Conservation (phyloP, 176 grass and related monocot genomes). For the Stipa capillata region DNA sequence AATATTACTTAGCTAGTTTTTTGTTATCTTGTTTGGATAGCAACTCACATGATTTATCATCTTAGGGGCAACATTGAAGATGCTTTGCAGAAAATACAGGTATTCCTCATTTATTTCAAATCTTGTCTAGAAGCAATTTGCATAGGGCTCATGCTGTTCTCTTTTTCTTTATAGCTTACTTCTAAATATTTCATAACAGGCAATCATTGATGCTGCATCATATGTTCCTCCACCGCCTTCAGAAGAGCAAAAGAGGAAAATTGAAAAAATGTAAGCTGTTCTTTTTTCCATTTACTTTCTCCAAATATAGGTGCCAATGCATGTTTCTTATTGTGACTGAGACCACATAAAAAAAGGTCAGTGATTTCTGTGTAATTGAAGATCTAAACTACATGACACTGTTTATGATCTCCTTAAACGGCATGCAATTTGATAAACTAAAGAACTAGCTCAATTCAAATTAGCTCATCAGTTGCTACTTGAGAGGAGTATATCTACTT, state of each 20-base stretch:
- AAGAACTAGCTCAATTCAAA: neutral
- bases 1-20: constrained; percentile 5
- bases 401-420: neutral
- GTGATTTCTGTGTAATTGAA: neutral
- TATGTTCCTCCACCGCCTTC: constrained; percentile 92
- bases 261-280: constrained; percentile 81
- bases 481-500: neutral
- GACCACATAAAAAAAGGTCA: neutral
- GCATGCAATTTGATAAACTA: neutral
- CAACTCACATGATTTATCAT: constrained; percentile 25
- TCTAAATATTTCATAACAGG: constrained; percentile 32
- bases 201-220: constrained; percentile 89
- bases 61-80: constrained; percentile 88
- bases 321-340: neutral
- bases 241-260: constrained; percentile 90
- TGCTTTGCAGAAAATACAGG: constrained; percentile 95
- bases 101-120: constrained; percentile 4
- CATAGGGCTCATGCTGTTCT: neutral
- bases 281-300: neutral
- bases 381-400: neutral
- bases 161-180: neutral
- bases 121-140: neutral
- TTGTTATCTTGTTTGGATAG: neutral
- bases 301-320: neutral
- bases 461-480: neutral